Conservation (phyloP, 192 early-diverging fungal species). For the Backusella sp. region DNA sequence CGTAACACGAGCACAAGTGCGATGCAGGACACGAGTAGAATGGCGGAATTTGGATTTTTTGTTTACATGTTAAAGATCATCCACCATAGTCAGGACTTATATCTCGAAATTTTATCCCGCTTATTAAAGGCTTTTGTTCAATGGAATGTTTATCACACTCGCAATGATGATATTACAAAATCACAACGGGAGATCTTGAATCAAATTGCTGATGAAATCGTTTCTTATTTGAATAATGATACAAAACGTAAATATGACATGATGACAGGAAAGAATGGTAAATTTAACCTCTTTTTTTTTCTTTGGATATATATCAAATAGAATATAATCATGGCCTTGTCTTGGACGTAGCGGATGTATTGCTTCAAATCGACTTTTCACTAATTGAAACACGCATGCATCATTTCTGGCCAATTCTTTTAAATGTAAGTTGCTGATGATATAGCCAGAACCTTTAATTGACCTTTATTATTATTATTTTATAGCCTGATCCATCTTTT, state of each 20-base stretch:
- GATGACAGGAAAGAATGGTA: not conserved
- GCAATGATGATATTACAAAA: slow-evolving; percentile 28
- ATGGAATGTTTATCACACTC: slow-evolving; percentile 20
- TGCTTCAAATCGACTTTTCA: slow-evolving; percentile 27
- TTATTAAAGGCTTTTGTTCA: slow-evolving; percentile 20
- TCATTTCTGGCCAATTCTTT: slow-evolving; percentile 25
- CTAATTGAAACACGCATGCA: slow-evolving; percentile 29
- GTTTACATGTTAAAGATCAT: slow-evolving; percentile 13
- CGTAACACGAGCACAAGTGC: slow-evolving; percentile 12
- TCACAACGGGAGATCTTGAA: slow-evolving; percentile 8
- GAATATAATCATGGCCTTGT: slow-evolving; percentile 16
- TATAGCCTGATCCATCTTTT: slow-evolving; percentile 15
- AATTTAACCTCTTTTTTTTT: not conserved
- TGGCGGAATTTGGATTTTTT: slow-evolving; percentile 33
- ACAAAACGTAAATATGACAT: not conserved
- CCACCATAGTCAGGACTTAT: not conserved
- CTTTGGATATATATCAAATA: not conserved
- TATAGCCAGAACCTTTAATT: not conserved
- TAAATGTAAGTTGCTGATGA: slow-evolving; percentile 17
- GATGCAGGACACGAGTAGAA: slow-evolving; percentile 18
- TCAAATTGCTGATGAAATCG: slow-evolving; percentile 1
- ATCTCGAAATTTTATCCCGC: slow-evolving; percentile 1
- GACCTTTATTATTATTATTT: not conserved
- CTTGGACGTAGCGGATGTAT: slow-evolving; percentile 7
- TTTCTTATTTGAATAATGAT: not conserved